These are phyloP conservation scores for Nissolia schottii DNA, from an alignment of 306 rosid genomes.

Conservation along the genomic window DNA sequence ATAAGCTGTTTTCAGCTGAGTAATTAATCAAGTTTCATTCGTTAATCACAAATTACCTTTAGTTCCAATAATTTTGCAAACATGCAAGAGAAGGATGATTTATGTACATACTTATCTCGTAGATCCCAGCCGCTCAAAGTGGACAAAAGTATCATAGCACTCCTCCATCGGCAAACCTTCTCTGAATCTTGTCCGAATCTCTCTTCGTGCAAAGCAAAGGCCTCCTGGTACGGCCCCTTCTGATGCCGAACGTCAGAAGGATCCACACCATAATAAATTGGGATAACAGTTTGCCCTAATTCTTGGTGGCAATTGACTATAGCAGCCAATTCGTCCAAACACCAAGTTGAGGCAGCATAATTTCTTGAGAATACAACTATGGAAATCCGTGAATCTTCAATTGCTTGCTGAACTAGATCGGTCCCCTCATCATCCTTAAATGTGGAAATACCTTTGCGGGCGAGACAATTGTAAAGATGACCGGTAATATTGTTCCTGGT, in stretches of 20 bases:
- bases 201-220: not conserved
- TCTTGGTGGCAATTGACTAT: not conserved
- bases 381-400: not conserved
- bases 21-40: too few species aligned
- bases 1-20: too few species aligned
- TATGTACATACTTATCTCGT: not conserved
- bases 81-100: not conserved
- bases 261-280: constrained; percentile 13
- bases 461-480: constrained; percentile 16
- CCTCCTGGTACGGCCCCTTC: not conserved
- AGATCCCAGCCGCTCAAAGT: constrained; percentile 6
- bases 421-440: constrained; percentile 11
- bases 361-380: not conserved
- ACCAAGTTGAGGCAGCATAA: constrained; percentile 14
- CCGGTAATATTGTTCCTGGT: constrained; percentile 6
- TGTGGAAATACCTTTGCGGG: not conserved
- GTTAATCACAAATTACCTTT: too few species aligned
- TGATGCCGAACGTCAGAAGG: constrained; percentile 11
- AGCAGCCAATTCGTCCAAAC: constrained; percentile 20
- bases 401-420: not conserved
- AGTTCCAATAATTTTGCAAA: not conserved
- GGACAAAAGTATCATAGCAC: not conserved
- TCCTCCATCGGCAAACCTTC: not conserved
- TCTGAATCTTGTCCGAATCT: not conserved
- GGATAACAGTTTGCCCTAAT: not conserved